Base-by-base conservation (phyloP, 1,284 basidiomycete species). In the Sphaerobolus stellatus region DNA sequence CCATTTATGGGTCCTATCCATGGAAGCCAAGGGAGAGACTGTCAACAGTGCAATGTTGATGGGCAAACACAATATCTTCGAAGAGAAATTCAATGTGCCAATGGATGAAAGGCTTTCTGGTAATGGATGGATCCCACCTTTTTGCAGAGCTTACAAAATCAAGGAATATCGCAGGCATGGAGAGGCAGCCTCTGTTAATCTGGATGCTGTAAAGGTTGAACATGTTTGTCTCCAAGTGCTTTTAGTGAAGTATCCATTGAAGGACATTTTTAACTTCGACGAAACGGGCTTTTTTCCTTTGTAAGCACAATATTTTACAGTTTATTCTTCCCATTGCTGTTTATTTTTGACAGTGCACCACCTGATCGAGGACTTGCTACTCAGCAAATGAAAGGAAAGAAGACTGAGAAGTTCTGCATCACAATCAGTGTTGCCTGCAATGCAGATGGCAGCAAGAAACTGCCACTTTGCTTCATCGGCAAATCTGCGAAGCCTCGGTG, bases 241-340 rank as follows among this genome's bases (percentile, higher is more conserved):
- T 0, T 60, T 71, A 41, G 22, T 34, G 24, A 51, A 61, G 41
- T 29, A 56, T 56, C 58, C 48, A 6, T 51, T 62, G 34, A 45
- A 59, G n/a, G 64, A 73, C 41, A 70, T 70, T 28, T 71, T 68
- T 48, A 73, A 72, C 49, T 64, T 69, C 62, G 71, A 74, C 61
- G 67, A 73, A 54, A 71, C 71, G 5, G 68, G 68, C 2, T 50
- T 72, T 3, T 70, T 70, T 54, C 71, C 65, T 60, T 65, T 46
- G 62, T 71, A 58, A 38, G 62, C 9, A 14, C 6, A 14, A 13
- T 6, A 16, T 9, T 9, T 13, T n/a, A n/a, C n/a, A n/a, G 28
- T 22, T 14, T n/a, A 14, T 34, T 2, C 4, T 20, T 29, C 48
- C n/a, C 2, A 27, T n/a, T 3, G 9, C 22, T 22, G 28, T 30